These are phyloP conservation scores for Spiraea crenata DNA, from an alignment of 331 rosid genomes.

Conservation along the genomic window DNA sequence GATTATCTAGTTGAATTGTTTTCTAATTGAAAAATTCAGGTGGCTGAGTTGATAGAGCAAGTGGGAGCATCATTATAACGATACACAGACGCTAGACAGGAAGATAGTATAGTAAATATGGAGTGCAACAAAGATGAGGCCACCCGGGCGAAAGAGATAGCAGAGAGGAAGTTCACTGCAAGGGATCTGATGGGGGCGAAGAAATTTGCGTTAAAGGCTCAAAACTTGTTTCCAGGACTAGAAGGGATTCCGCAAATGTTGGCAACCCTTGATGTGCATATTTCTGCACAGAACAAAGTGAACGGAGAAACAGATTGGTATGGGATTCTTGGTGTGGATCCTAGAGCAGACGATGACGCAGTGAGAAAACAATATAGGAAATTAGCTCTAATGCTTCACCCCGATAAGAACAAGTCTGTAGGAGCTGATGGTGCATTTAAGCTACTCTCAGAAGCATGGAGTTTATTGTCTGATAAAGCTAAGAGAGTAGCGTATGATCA, in stretches of 20 bases:
- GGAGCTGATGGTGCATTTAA: conserved; percentile 47
- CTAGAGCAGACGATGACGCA: conserved; percentile 33
- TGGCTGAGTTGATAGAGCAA: conserved; percentile 15
- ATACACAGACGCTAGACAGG: not conserved
- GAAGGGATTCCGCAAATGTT: conserved; percentile 42
- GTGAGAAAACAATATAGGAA: conserved; percentile 38
- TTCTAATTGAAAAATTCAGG: not conserved
- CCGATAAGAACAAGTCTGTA: conserved; percentile 41
- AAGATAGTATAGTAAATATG: conserved; percentile 20
- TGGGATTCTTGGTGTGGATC: conserved; percentile 41
- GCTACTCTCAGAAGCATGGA: conserved; percentile 43
- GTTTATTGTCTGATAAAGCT: conserved; percentile 36
- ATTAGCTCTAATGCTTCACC: conserved; percentile 41
- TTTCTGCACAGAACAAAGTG: conserved; percentile 33
- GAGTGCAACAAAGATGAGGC: conserved; percentile 51
- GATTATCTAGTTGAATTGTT: conserved; percentile 1
- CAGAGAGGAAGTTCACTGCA: conserved; percentile 34
- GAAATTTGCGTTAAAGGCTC: conserved; percentile 46
- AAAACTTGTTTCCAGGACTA: conserved; percentile 37
- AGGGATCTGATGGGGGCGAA: conserved; percentile 35
- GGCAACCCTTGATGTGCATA: conserved; percentile 34
- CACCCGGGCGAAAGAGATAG: conserved; percentile 41
- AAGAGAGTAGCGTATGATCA: conserved; percentile 33
- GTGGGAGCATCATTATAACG: conserved; percentile 11
- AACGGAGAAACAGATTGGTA: conserved; percentile 47